These are phyloP conservation scores for Schoenoplectus tabernaemontani DNA, from an alignment of 202 grass and related monocot genomes.

Conservation along the genomic window DNA sequence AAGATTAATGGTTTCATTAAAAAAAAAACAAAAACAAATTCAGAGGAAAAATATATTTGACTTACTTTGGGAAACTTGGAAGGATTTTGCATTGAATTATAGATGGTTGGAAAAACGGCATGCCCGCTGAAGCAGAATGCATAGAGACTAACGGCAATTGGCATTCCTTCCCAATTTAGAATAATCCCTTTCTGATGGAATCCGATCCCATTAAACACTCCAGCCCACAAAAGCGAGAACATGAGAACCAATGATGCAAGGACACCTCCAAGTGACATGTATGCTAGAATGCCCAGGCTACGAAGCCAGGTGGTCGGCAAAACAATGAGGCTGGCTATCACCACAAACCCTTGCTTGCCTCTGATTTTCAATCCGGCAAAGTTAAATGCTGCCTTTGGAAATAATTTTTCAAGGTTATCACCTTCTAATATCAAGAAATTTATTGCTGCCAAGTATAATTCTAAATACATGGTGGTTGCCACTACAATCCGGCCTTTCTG, in stretches of 20 bases:
- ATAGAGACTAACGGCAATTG: conserved; percentile 69
- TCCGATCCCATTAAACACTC: conserved; percentile 53
- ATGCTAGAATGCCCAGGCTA: conserved; percentile 64
- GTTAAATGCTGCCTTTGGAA: conserved; percentile 46
- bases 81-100: conserved; percentile 60
- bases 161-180: conserved; percentile 53
- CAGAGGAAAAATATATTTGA: background rate
- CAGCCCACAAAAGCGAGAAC: conserved; percentile 49
- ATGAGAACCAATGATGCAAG: conserved; percentile 61
- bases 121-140: conserved; percentile 81
- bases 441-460: conserved; percentile 65
- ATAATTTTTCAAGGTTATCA: conserved; percentile 81
- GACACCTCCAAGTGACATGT: conserved; percentile 55
- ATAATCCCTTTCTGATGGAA: conserved; percentile 52
- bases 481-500: conserved; percentile 57
- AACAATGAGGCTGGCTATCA: conserved; percentile 56
- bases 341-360: conserved; percentile 67
- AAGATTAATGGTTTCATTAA: background rate
- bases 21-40: background rate
- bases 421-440: conserved; percentile 93
- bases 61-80: conserved; percentile 57
- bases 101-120: conserved; percentile 79
- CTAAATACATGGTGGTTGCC: conserved; percentile 62
- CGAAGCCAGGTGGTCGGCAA: conserved; percentile 77
- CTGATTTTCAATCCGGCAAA: conserved; percentile 37